These are phyloP conservation scores for Aspergillus terreus DNA, from an alignment of 2,329 filamentous ascomycete genomes.

Conservation along the genomic window DNA sequence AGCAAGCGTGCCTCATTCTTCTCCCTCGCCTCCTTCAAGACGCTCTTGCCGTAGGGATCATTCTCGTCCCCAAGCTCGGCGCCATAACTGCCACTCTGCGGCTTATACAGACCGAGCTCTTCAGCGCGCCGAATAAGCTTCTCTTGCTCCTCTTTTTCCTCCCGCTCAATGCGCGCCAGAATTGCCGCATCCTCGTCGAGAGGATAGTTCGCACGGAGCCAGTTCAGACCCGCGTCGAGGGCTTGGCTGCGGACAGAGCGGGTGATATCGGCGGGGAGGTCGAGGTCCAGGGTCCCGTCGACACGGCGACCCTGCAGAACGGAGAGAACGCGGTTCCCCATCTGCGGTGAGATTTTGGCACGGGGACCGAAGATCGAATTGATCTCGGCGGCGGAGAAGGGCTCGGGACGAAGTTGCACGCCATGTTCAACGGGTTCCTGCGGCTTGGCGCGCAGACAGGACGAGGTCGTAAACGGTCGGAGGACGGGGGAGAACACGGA, in stretches of 20 bases:
- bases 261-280: constrained; percentile 38
- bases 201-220: constrained; percentile 40
- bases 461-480: constrained; percentile 19
- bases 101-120: constrained; percentile 39
- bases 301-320: constrained; percentile 43
- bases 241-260: constrained; percentile 28
- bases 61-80: constrained; percentile 39
- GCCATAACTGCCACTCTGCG: constrained; percentile 43
- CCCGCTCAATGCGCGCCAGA: constrained; percentile 40
- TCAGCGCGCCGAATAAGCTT: constrained; percentile 36
- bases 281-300: constrained; percentile 43
- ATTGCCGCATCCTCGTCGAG: constrained; percentile 49
- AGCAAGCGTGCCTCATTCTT: constrained; percentile 38
- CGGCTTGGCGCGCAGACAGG: constrained; percentile 12
- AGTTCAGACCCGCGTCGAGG: constrained; percentile 36
- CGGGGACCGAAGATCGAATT: constrained; percentile 33
- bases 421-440: constrained; percentile 23
- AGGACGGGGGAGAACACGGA: neutral
- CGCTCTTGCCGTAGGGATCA: constrained; percentile 41
- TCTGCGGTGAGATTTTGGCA: constrained; percentile 21
- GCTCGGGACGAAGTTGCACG: constrained; percentile 23
- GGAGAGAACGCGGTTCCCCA: constrained; percentile 37
- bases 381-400: constrained; percentile 32
- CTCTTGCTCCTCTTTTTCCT: constrained; percentile 36
- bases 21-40: constrained; percentile 37